These are phyloP conservation scores for Clitoria ternatea DNA, from an alignment of 306 rosid species.

Conservation along the genomic window DNA sequence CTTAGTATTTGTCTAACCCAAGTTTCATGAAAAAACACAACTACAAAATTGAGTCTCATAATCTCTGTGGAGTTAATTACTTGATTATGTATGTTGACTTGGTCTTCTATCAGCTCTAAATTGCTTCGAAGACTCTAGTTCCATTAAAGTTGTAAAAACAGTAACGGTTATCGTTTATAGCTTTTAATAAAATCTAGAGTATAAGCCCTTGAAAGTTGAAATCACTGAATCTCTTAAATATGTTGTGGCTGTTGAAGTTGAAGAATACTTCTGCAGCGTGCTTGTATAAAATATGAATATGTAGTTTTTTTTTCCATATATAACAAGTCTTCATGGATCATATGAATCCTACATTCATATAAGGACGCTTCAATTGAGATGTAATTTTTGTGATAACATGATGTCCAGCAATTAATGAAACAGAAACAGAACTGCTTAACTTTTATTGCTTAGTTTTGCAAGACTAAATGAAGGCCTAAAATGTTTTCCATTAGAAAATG, in stretches of 20 bases:
- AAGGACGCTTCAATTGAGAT: neutral
- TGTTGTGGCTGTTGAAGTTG: constrained; percentile 4
- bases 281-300: neutral
- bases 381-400: neutral
- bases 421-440: neutral
- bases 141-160: neutral
- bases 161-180: neutral
- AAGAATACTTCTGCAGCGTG: neutral
- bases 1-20: neutral
- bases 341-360: neutral
- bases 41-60: neutral
- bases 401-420: neutral
- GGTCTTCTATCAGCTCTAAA: neutral
- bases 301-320: neutral
- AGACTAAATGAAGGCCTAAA: constrained; percentile 10
- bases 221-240: neutral
- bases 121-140: constrained; percentile 6
- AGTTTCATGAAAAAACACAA: neutral
- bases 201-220: neutral
- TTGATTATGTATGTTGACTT: constrained; percentile 6
- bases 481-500: too few relatives aligned
- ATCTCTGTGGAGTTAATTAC: neutral
- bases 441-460: neutral
- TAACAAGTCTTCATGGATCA: neutral
- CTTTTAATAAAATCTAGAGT: neutral